A percentile compares a stretch with the other conserved stretches of the same genome.
phyloP scores from a whole-genome alignment of 2,329 filamentous ascomycete genomes.

The Epichloe aotearoae region DNA sequence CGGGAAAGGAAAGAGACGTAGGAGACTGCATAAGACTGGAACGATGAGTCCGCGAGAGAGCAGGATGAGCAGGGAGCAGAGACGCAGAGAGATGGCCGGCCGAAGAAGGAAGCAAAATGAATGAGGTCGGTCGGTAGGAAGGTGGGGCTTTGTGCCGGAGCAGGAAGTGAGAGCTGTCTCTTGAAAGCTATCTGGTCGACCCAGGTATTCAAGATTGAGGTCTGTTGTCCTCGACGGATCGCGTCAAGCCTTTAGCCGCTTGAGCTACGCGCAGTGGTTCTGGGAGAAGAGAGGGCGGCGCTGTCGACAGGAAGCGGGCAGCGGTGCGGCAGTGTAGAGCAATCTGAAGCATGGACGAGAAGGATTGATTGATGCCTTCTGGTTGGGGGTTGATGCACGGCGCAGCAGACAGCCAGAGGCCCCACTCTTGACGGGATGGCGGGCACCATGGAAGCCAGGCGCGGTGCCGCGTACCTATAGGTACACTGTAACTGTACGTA shows the following conservation, averaged over 20 bases:
- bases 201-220: neutral
- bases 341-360: neutral
- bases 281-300: neutral
- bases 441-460: conserved; percentile 10
- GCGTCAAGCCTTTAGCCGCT: neutral
- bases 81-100: neutral
- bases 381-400: conserved; percentile 5
- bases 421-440: conserved; percentile 10
- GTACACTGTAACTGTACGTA: no score
- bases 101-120: conserved; percentile 1
- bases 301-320: neutral
- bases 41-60: neutral
- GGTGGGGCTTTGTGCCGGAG: conserved; percentile 2
- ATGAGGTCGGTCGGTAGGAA: conserved; percentile 1
- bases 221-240: neutral
- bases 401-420: neutral
- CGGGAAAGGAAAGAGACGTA: neutral
- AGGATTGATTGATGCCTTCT: neutral
- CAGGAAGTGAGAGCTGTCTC: neutral
- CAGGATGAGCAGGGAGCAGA: neutral
- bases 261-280: neutral
- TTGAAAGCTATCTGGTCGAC: neutral
- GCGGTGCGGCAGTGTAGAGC: neutral
- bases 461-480: no score
- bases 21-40: neutral